phyloP scores from a whole-genome alignment of 2,329 filamentous ascomycete species.

The Mycosphaerella sp. region DNA sequence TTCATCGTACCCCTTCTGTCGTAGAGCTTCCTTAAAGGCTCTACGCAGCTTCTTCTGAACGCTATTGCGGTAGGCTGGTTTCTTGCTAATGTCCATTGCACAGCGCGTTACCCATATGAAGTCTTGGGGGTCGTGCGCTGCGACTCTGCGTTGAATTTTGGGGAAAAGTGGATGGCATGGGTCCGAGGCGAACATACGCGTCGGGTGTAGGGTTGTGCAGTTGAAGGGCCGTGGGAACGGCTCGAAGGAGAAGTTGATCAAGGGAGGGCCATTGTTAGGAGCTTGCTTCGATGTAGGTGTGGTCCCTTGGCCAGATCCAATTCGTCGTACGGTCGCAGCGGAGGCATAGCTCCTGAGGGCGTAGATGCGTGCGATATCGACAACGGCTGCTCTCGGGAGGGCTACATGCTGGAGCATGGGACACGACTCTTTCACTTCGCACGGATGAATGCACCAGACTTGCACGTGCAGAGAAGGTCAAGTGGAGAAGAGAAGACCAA shows the following conservation, averaged over 20 bases:
- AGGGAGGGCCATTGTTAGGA: not conserved
- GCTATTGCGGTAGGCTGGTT: conserved; percentile 45
- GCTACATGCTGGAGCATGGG: conserved; percentile 1
- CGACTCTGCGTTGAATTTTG: conserved; percentile 26
- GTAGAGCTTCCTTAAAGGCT: conserved; percentile 44
- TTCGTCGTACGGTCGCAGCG: not conserved
- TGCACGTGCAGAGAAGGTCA: not conserved
- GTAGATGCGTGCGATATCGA: not conserved
- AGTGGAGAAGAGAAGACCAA: not conserved
- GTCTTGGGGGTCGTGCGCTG: conserved; percentile 32
- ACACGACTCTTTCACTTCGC: not conserved
- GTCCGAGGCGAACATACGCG: conserved; percentile 23
- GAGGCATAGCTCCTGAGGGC: not conserved
- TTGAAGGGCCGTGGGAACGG: conserved; percentile 25
- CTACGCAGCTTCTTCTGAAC: conserved; percentile 39
- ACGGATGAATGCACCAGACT: not conserved
- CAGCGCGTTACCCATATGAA: conserved; percentile 46
- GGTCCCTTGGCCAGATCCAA: not conserved
- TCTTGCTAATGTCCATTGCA: conserved; percentile 32
- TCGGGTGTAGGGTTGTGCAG: conserved; percentile 24
- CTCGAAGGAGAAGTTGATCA: conserved; percentile 23
- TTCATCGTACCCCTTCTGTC: conserved; percentile 41
- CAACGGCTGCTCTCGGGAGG: not conserved
- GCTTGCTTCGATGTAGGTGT: not conserved
- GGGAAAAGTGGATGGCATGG: conserved; percentile 32